These are phyloP conservation scores for Kazachstania bromeliacearum DNA, from an alignment of 805 yeast species.

Conservation along the genomic window DNA sequence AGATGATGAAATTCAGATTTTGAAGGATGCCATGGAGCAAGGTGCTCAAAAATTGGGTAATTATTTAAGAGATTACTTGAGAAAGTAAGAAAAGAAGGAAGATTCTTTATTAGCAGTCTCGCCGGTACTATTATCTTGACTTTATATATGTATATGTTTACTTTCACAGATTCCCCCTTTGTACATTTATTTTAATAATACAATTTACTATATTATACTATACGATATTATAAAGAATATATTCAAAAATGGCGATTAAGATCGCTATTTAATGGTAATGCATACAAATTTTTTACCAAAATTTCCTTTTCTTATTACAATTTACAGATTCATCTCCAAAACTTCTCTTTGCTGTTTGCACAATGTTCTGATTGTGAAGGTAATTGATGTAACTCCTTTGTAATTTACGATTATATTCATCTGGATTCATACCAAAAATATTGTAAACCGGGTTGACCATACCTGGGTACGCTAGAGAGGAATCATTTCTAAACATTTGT, in stretches of 20 bases:
- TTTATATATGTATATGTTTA: no score
- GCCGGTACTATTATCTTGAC: no score
- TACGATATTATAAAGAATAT: neutral
- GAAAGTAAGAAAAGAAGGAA: slow-evolving; percentile 32
- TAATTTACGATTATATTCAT: slow-evolving; percentile 5
- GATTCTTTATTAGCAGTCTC: no score
- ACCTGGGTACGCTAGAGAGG: slow-evolving; percentile 6
- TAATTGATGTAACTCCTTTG: no score
- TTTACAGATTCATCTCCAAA: neutral
- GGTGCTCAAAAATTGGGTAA: slow-evolving; percentile 88
- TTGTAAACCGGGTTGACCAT: slow-evolving; percentile 7
- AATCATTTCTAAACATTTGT: no score
- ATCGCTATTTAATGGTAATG: no score
- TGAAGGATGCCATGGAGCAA: slow-evolving; percentile 85
- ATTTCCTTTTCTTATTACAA: slow-evolving; percentile 1
- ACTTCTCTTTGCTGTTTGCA: slow-evolving; percentile 1
- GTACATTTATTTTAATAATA: no score
- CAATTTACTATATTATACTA: neutral
- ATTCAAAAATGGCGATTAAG: no score
- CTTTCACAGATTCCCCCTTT: no score
- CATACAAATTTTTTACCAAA: slow-evolving; percentile 1
- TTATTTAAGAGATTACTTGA: slow-evolving; percentile 76
- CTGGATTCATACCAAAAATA: slow-evolving; percentile 6
- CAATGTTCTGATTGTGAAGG: no score
- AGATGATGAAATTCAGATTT: slow-evolving; percentile 79